A percentile compares a stretch with the other conserved stretches of the same genome.
phyloP scores from a whole-genome alignment of 306 rosid genomes.

The Quercus robur region DNA sequence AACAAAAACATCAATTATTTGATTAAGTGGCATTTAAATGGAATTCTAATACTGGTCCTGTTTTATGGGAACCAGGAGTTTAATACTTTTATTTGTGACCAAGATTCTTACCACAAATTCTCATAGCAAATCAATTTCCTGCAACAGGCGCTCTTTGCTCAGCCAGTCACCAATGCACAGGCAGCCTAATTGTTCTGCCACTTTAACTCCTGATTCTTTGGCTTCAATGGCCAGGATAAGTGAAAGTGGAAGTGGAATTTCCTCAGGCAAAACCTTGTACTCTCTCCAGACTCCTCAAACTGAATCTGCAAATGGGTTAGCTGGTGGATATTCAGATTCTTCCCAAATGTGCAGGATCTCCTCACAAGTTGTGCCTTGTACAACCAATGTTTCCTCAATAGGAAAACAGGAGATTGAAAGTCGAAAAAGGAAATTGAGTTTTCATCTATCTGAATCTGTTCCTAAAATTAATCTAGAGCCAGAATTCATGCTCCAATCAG shows the following conservation, averaged over 20 bases:
- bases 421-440: constrained; percentile 52
- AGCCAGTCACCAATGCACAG: constrained; percentile 67
- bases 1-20: background rate
- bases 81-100: too few relatives aligned
- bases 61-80: too few relatives aligned
- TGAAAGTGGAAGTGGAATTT: constrained; percentile 41
- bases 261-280: constrained; percentile 35
- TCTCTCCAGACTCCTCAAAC: constrained; percentile 33
- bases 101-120: background rate
- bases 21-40: background rate
- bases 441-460: constrained; percentile 40
- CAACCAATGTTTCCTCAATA: constrained; percentile 23
- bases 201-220: constrained; percentile 41
- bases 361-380: constrained; percentile 37
- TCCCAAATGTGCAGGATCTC: constrained; percentile 21
- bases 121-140: background rate
- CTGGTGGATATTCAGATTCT: constrained; percentile 28
- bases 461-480: constrained; percentile 63
- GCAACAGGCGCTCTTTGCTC: constrained; percentile 87
- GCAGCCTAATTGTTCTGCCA: constrained; percentile 26
- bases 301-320: constrained; percentile 32
- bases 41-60: background rate
- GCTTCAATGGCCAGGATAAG: constrained; percentile 32
- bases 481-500: constrained; percentile 49
- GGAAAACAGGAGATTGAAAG: constrained; percentile 31